Evolutionary conservation across 805 yeast species (phyloP).

Genomic region (Cyberlindnera petersonii): DNA sequence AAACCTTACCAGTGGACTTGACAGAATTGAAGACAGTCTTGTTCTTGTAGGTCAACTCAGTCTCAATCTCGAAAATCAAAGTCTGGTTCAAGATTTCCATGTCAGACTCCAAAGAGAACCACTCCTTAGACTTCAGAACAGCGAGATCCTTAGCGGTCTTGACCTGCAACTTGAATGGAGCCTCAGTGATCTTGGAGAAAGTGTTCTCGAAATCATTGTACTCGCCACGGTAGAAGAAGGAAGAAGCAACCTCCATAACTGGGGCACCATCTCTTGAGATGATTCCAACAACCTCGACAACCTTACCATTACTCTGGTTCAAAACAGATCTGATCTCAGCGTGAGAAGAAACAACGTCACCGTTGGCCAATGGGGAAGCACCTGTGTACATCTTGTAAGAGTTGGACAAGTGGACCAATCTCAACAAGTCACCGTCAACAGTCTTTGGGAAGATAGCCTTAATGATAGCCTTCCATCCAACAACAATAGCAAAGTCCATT

Average conservation of each 20-base stretch:
- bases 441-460: slow-evolving; percentile 96
- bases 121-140: slow-evolving; percentile 89
- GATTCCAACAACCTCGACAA: slow-evolving; percentile 92
- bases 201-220: slow-evolving; percentile 88
- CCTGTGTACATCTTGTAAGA: slow-evolving; percentile 92
- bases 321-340: slow-evolving; percentile 87
- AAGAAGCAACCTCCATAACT: slow-evolving; percentile 90
- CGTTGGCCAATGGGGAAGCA: slow-evolving; percentile 83
- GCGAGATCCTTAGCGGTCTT: slow-evolving; percentile 85
- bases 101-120: slow-evolving; percentile 84
- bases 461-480: slow-evolving; percentile 98
- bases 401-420: slow-evolving; percentile 90
- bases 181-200: slow-evolving; percentile 81
- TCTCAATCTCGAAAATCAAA: slow-evolving; percentile 83
- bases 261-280: slow-evolving; percentile 70
- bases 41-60: slow-evolving; percentile 77
- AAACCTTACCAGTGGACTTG: slow-evolving; percentile 78
- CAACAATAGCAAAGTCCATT: slow-evolving; percentile 98
- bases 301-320: slow-evolving; percentile 89
- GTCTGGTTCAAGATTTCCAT: slow-evolving; percentile 73
- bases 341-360: slow-evolving; percentile 75
- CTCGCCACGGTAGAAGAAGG: slow-evolving; percentile 93
- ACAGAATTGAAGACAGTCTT: slow-evolving; percentile 75
- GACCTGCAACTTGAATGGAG: slow-evolving; percentile 77
- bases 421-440: slow-evolving; percentile 94